Percentiles rank a stretch among this genome's conserved stretches.
phyloP scores from a whole-genome alignment of 345 rosid genomes.

The Diplotaxis tenuifolia region DNA sequence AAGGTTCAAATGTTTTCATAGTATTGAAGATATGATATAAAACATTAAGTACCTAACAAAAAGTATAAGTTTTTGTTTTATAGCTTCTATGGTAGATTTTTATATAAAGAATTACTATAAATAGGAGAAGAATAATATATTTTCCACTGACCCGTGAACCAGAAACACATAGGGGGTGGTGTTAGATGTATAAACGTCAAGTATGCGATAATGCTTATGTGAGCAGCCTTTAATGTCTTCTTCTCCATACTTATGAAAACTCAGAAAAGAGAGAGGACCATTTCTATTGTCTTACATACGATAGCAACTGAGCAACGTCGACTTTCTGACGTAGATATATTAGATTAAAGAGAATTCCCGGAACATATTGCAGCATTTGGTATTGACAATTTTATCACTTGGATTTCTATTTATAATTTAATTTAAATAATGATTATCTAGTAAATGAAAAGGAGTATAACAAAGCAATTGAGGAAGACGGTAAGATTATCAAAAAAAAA shows the following conservation, averaged over 20 bases:
- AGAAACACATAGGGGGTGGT: conserved; percentile 4
- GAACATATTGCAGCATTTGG: conserved; percentile 24
- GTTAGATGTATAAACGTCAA: conserved; percentile 22
- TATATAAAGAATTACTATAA: background rate
- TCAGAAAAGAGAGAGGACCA: background rate
- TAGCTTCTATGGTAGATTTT: background rate
- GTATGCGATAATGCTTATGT: conserved; percentile 31
- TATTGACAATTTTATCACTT: conserved; percentile 20
- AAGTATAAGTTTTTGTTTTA: background rate
- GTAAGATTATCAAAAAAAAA: too few relatives aligned
- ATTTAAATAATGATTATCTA: background rate
- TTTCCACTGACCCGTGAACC: conserved; percentile 16
- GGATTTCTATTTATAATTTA: conserved; percentile 8
- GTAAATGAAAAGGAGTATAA: background rate
- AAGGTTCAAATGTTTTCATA: background rate
- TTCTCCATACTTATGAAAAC: conserved; percentile 9
- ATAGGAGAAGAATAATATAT: background rate
- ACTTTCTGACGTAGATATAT: conserved; percentile 17
- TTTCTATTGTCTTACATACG: background rate
- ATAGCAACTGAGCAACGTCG: background rate
- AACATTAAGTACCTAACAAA: background rate
- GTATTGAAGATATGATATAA: background rate
- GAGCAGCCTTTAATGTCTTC: conserved; percentile 12
- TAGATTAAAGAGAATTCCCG: background rate
- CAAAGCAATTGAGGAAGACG: conserved; percentile 10